Conservation (phyloP, 2,329 filamentous ascomycete species). For the Aspergillus intermedius region DNA sequence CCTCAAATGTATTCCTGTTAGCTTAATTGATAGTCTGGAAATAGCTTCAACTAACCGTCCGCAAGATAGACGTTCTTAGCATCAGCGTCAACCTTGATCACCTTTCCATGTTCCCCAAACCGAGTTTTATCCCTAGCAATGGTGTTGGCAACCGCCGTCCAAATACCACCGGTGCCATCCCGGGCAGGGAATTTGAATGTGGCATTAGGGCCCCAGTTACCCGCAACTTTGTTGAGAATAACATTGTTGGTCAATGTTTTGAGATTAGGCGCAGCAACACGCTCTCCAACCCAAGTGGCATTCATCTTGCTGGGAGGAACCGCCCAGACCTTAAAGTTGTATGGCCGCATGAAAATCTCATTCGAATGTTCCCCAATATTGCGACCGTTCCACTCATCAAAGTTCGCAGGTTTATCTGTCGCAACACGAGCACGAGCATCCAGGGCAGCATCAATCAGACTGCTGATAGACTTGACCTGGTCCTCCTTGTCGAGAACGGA, state of each 20-base stretch:
- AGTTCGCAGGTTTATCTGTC: constrained; percentile 88
- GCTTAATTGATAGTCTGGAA: constrained; percentile 2
- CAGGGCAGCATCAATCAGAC: constrained; percentile 88
- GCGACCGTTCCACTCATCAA: constrained; percentile 96
- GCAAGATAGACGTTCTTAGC: constrained; percentile 74
- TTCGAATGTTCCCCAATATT: constrained; percentile 83
- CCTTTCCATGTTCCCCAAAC: constrained; percentile 77
- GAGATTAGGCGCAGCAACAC: constrained; percentile 91
- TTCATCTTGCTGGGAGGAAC: constrained; percentile 99
- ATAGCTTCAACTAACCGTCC: constrained; percentile 46
- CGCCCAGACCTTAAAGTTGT: constrained; percentile 99
- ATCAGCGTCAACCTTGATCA: constrained; percentile 78
- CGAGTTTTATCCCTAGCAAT: constrained; percentile 85
- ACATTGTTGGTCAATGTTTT: constrained; percentile 92
- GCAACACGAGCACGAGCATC: constrained; percentile 65
- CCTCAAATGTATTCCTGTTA: constrained; percentile 29
- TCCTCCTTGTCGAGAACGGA: constrained; percentile 97
- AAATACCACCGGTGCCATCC: constrained; percentile 96
- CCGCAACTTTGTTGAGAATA: constrained; percentile 89
- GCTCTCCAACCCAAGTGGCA: constrained; percentile 96
- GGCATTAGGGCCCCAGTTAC: constrained; percentile 96
- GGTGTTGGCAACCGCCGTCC: constrained; percentile 93
- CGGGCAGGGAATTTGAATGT: constrained; percentile 97
- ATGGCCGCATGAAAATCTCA: constrained; percentile 96
- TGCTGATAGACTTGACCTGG: constrained; percentile 87